Conservation (phyloP, 768 basidiomycete genomes). For the Psilocybe cubensis region DNA sequence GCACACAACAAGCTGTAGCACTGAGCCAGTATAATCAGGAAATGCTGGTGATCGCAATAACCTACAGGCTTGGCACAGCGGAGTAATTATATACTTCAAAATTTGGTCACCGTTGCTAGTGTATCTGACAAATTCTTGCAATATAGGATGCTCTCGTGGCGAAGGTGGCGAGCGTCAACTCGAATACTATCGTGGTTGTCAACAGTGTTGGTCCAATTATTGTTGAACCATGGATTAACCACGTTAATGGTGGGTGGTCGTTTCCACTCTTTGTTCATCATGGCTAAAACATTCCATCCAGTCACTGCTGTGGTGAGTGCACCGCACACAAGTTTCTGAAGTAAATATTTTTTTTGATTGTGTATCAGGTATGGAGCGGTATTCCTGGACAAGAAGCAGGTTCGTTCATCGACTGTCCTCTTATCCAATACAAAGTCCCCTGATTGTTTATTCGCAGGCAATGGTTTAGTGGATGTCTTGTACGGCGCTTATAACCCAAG, state of each 20-base stretch:
- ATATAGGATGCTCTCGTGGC: slow-evolving; percentile 48
- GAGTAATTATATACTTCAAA: slow-evolving; percentile 30
- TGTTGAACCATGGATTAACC: slow-evolving; percentile 59
- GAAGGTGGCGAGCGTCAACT: slow-evolving; percentile 55
- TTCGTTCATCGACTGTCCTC: slow-evolving; percentile 15
- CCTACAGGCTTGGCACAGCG: slow-evolving; percentile 53
- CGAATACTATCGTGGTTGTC: slow-evolving; percentile 67
- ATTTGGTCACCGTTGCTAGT: neutral
- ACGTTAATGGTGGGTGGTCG: slow-evolving; percentile 46
- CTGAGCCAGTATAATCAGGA: slow-evolving; percentile 25
- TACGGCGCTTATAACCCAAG: slow-evolving; percentile 65
- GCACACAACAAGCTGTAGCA: neutral
- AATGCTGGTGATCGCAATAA: slow-evolving; percentile 60
- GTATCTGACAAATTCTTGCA: neutral
- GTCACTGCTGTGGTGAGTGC: slow-evolving; percentile 42
- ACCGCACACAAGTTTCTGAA: neutral
- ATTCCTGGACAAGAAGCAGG: slow-evolving; percentile 69
- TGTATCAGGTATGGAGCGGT: slow-evolving; percentile 50
- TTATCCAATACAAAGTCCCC: neutral
- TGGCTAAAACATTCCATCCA: slow-evolving; percentile 7
- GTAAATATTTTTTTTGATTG: neutral
- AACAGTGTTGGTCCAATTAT: slow-evolving; percentile 66
- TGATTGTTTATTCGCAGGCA: slow-evolving; percentile 41
- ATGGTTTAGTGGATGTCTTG: slow-evolving; percentile 58
- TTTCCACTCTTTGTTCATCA: neutral